Evolutionary conservation across 805 yeast genomes (phyloP).

Genomic region (Kurtzmaniella cleridarum): DNA sequence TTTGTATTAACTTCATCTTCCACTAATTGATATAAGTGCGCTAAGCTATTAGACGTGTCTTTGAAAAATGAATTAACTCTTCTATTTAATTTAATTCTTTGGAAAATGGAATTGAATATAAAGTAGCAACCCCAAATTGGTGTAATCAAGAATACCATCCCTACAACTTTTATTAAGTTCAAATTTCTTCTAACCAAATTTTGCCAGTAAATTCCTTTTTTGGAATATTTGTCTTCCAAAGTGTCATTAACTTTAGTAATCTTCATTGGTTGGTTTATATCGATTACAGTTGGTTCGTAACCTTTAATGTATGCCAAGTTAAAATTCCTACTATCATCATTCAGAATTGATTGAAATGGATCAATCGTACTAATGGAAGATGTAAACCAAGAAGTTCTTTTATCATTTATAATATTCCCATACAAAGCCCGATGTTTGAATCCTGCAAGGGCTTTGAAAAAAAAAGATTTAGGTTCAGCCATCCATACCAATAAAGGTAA

Average conservation of each 20-base stretch:
- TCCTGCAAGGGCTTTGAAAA: slow-evolving; percentile 46
- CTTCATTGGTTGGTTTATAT: slow-evolving; percentile 40
- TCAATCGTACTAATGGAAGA: slow-evolving; percentile 61
- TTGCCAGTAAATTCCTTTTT: background rate
- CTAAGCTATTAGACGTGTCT: slow-evolving; percentile 21
- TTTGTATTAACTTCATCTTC: slow-evolving; percentile 8
- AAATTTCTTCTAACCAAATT: slow-evolving; percentile 33
- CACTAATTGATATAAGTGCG: slow-evolving; percentile 21
- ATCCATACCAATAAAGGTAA: slow-evolving; percentile 59
- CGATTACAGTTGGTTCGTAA: slow-evolving; percentile 56
- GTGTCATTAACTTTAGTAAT: slow-evolving; percentile 6
- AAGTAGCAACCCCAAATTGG: slow-evolving; percentile 66
- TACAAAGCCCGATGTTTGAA: slow-evolving; percentile 57
- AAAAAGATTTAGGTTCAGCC: slow-evolving; percentile 59
- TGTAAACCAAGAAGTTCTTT: slow-evolving; percentile 80
- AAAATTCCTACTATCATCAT: slow-evolving; percentile 30
- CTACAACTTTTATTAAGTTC: slow-evolving; percentile 44
- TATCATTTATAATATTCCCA: slow-evolving; percentile 76
- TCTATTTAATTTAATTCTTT: slow-evolving; percentile 25
- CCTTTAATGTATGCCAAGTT: slow-evolving; percentile 42
- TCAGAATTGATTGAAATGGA: slow-evolving; percentile 52
- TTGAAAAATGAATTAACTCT: slow-evolving; percentile 24
- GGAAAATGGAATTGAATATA: slow-evolving; percentile 35
- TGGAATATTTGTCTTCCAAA: background rate
- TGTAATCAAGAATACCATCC: slow-evolving; percentile 44